These are phyloP conservation scores for Parachaetomium inaequale DNA, from an alignment of 495 filamentous ascomycete genomes.

Conservation along the genomic window DNA sequence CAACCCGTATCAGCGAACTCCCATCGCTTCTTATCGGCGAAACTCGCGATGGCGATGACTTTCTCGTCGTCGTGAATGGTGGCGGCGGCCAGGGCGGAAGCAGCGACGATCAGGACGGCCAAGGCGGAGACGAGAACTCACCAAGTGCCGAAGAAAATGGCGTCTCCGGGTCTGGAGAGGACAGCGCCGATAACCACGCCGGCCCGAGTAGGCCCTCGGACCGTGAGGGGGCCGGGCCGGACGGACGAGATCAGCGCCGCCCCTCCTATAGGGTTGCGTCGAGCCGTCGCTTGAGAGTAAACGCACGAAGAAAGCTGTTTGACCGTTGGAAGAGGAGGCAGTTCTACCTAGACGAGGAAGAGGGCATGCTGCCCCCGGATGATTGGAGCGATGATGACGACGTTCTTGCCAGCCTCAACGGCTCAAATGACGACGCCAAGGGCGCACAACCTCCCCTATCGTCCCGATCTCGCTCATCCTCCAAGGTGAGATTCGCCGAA, in stretches of 20 bases:
- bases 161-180: background rate
- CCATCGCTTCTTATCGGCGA: constrained; percentile 38
- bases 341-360: constrained; percentile 80
- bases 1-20: constrained; percentile 37
- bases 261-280: constrained; percentile 4
- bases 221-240: background rate
- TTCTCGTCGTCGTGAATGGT: constrained; percentile 28
- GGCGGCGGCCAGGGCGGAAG: constrained; percentile 2
- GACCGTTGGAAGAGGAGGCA: constrained; percentile 70
- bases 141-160: constrained; percentile 4
- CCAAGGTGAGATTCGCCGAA: constrained; percentile 80
- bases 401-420: constrained; percentile 43
- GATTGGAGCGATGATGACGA: constrained; percentile 64
- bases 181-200: background rate
- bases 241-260: background rate
- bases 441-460: constrained; percentile 46
- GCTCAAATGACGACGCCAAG: constrained; percentile 40
- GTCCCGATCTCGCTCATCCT: constrained; percentile 76
- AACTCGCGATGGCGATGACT: constrained; percentile 28
- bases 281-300: constrained; percentile 12
- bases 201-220: background rate
- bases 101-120: background rate
- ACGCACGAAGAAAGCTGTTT: constrained; percentile 53
- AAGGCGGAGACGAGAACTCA: constrained; percentile 11
- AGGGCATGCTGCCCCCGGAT: constrained; percentile 61